Evolutionary conservation across 768 basidiomycete species (phyloP), one percentile per base, ranked within the genome.

Genomic region (Suillus lakei): DNA sequence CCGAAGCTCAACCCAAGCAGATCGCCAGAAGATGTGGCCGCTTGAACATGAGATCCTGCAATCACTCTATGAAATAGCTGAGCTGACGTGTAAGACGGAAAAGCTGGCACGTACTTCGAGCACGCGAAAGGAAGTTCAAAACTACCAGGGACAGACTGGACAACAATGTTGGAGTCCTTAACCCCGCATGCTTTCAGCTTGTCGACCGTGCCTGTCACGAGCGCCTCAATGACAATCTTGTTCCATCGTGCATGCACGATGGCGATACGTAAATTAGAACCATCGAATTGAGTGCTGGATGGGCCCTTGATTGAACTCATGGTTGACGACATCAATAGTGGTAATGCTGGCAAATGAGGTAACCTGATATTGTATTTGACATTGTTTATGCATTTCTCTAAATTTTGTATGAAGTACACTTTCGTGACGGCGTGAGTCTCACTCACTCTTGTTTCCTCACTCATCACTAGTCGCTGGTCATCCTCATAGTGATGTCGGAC

Each of bases 191-290:
- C 88, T 79, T 89, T 91, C 69, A 99, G 85, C 74, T 94, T 96
- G 26, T 82, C 79, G 62, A 94, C 78, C 4, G 91, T 87, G 43
- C 98, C 98, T 1, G 85, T 79, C 64, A 99, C 81, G 59, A 99
- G 87, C 13, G 94, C 88, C 15, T 93, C 90, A 72, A 99, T 92
- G 73, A 99, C 89, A 23, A 81, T 73, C 69, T 88, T 89, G 82
- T 99, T 99, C 98, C 98, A 99, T 80, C 96, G 84, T 21, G 95
- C 95, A 76, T 98, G 97, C 8, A 99, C 92, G 74, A 99, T 96
- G 72, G 93, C 93, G 61, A 98, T 80, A 64, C 96, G 90, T 61
- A 96, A 84, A 32, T 82, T 67, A 2, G 93, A 90, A 60, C 96
- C 96, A 72, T 98, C 93, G 82, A 87, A 86, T 41, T 85, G 78